Evolutionary conservation across 2,329 filamentous ascomycete species (phyloP).

Genomic region (Colletotrichum chlorophyti): DNA sequence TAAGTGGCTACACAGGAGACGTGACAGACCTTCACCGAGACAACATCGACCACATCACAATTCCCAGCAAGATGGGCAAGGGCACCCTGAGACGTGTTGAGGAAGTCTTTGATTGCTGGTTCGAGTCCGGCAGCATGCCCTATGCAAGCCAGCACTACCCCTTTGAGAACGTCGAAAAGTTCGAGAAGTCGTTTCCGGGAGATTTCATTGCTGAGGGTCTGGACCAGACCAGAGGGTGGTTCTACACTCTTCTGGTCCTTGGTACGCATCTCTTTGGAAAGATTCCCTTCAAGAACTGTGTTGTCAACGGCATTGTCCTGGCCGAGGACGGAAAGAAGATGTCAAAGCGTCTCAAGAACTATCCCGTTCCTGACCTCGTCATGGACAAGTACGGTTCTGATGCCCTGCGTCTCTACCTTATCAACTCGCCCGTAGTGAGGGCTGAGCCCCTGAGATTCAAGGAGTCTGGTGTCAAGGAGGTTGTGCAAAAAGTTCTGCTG

Average conservation of each 20-base stretch:
- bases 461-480: slow-evolving; percentile 91
- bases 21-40: slow-evolving; percentile 89
- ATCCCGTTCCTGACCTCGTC: slow-evolving; percentile 83
- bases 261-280: slow-evolving; percentile 87
- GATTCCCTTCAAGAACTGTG: slow-evolving; percentile 91
- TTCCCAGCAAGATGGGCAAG: slow-evolving; percentile 88
- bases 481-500: slow-evolving; percentile 88
- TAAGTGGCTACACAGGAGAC: slow-evolving; percentile 86
- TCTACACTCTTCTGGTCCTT: slow-evolving; percentile 89
- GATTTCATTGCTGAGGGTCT: slow-evolving; percentile 95
- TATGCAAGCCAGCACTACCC: slow-evolving; percentile 92
- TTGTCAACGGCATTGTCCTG: slow-evolving; percentile 94
- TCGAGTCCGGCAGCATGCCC: slow-evolving; percentile 95
- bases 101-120: slow-evolving; percentile 97
- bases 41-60: slow-evolving; percentile 92
- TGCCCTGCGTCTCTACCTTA: slow-evolving; percentile 91
- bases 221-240: slow-evolving; percentile 96
- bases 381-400: slow-evolving; percentile 92
- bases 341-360: slow-evolving; percentile 97
- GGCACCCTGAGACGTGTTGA: slow-evolving; percentile 81
- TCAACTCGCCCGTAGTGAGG: slow-evolving; percentile 94
- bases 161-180: slow-evolving; percentile 85
- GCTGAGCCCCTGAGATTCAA: slow-evolving; percentile 92
- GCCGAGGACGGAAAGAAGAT: slow-evolving; percentile 98
- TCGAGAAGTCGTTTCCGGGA: slow-evolving; percentile 83